Evolutionary conservation across 1,284 basidiomycete genomes (phyloP).

Genomic region (Trichosporon ovoides): DNA sequence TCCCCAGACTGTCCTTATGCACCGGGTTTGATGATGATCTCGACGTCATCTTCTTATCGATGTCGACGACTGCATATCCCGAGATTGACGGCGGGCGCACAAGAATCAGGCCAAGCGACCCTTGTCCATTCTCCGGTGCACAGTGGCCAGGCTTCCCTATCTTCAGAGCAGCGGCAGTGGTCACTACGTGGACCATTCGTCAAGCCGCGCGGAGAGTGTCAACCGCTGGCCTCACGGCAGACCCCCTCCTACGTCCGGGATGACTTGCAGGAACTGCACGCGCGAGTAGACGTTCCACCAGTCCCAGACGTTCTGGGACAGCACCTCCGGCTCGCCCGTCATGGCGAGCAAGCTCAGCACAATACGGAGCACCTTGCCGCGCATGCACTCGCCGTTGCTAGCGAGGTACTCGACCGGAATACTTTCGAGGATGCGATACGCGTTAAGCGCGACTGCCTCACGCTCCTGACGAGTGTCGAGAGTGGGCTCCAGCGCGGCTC

Average conservation of each 20-base stretch:
- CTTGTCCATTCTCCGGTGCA: too few species aligned
- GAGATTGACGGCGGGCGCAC: too few species aligned
- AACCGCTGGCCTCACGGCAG: too few species aligned
- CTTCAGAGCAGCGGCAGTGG: too few species aligned
- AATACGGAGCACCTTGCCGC: conserved; percentile 34
- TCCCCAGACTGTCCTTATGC: too few species aligned
- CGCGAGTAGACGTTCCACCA: conserved; percentile 41
- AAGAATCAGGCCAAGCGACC: too few species aligned
- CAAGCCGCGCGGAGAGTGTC: too few species aligned
- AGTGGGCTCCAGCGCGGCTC: conserved; percentile 20
- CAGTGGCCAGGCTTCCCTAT: too few species aligned
- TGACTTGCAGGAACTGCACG: conserved; percentile 37
- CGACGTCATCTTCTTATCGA: too few species aligned
- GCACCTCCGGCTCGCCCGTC: conserved; percentile 23
- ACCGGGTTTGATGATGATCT: too few species aligned
- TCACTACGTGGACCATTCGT: too few species aligned
- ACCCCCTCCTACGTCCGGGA: conserved; percentile 20
- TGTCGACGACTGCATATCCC: too few species aligned
- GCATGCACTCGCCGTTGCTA: conserved; percentile 36
- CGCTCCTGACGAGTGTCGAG: conserved; percentile 25
- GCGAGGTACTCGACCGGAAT: conserved; percentile 33
- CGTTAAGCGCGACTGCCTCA: conserved; percentile 26
- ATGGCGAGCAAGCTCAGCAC: conserved; percentile 28
- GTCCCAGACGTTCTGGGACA: conserved; percentile 31
- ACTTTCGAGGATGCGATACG: conserved; percentile 24